phyloP scores from a whole-genome alignment of 2,329 filamentous ascomycete species.

The Ophiostoma himal-ulmi region DNA sequence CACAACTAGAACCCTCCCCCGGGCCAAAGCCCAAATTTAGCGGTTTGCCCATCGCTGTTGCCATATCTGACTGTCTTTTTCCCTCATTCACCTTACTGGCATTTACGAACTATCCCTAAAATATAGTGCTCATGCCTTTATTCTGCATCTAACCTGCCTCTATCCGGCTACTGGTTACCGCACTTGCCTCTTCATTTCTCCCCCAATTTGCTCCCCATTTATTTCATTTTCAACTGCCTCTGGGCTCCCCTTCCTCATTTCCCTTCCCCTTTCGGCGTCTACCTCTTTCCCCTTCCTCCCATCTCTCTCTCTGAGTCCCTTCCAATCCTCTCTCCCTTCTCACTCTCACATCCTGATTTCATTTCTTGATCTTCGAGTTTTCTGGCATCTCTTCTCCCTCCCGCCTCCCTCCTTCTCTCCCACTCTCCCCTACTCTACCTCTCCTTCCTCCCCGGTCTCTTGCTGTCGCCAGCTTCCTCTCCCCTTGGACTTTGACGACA shows the following conservation, averaged over 20 bases:
- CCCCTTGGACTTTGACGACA: neutral
- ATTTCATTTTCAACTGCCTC: conserved; percentile 14
- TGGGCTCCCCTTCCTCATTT: conserved; percentile 20
- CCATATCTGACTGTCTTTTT: conserved; percentile 10
- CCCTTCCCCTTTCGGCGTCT: conserved; percentile 17
- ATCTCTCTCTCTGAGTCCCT: neutral
- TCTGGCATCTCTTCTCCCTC: neutral
- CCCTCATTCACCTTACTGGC: neutral
- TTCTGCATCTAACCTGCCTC: neutral
- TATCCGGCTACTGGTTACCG: neutral
- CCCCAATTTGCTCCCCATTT: neutral
- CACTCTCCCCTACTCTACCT: conserved; percentile 10
- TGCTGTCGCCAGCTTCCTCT: conserved; percentile 4
- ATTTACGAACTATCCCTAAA: neutral
- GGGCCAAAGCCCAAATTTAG: conserved; percentile 2
- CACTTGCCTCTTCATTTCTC: conserved; percentile 10
- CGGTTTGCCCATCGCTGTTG: conserved; percentile 13
- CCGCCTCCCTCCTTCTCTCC: neutral
- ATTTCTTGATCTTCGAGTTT: conserved; percentile 10
- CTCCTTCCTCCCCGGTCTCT: neutral
- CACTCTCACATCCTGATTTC: neutral
- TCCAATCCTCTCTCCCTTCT: conserved; percentile 8
- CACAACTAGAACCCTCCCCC: conserved; percentile 12
- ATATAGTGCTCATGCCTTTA: neutral
- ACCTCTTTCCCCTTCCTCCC: conserved; percentile 16